phyloP scores from a whole-genome alignment of 2,329 filamentous ascomycete species.

The Verticillium tricorpus region DNA sequence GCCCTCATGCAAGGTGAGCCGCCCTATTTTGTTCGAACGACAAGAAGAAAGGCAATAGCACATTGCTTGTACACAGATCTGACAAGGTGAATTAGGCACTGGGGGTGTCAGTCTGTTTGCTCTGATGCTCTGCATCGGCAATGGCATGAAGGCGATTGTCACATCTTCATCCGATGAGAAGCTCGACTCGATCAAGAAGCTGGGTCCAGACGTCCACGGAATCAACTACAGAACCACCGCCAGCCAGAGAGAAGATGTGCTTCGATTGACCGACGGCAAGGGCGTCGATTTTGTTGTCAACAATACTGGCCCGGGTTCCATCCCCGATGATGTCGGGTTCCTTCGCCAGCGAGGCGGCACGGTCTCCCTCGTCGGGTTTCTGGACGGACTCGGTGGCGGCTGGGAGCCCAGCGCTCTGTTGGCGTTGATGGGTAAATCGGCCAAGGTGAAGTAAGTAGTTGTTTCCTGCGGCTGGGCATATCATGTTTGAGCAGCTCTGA shows the following conservation, averaged over 20 bases:
- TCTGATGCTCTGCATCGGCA: constrained; percentile 17
- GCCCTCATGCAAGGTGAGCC: constrained; percentile 5
- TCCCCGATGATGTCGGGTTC: constrained; percentile 14
- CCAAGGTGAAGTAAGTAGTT: constrained; percentile 3
- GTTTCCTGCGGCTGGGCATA: neutral
- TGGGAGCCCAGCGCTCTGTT: constrained; percentile 5
- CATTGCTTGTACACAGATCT: neutral
- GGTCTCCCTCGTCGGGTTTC: constrained; percentile 3
- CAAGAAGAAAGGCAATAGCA: no score
- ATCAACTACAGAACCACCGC: constrained; percentile 20
- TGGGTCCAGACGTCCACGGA: constrained; percentile 11
- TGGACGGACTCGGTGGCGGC: neutral
- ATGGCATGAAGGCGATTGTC: constrained; percentile 19
- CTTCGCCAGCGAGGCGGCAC: constrained; percentile 1
- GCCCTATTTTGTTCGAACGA: neutral
- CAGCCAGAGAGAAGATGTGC: constrained; percentile 13
- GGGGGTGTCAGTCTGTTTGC: constrained; percentile 22
- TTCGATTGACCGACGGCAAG: constrained; percentile 15
- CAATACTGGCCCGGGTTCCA: constrained; percentile 16
- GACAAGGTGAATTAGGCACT: constrained; percentile 12
- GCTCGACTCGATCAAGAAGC: constrained; percentile 15
- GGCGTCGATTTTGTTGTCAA: constrained; percentile 22
- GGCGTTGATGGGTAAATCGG: constrained; percentile 3
- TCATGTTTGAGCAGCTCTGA: neutral
- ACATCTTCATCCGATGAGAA: constrained; percentile 23